Evolutionary conservation across 2,329 filamentous ascomycete species (phyloP), one percentile per base, ranked within the genome.

Genomic region (Arthrobotrys sinensis): DNA sequence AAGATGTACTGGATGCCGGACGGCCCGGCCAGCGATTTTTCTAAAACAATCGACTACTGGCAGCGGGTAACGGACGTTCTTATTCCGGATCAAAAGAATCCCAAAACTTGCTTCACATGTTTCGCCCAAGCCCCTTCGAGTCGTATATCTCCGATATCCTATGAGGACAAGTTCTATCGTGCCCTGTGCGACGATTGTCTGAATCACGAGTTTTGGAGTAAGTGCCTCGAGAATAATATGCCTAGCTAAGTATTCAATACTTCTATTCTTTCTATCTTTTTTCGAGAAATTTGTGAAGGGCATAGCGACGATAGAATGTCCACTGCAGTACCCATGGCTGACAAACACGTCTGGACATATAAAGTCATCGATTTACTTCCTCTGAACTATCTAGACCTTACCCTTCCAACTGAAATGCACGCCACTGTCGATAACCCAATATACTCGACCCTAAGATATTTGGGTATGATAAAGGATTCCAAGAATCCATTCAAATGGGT

Each of bases 11-110:
- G 21, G 36, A 19, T 46, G 16, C 21, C 66, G 11, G 43, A 36
- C 24, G 24, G 46, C 14, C n/a, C 19, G 5, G 10, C 38, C 21
- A 16, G 50, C 14, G 21, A 36, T 6, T 69, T 69, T 40, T 50
- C 24, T 8, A 4, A 19, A 2, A 2, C 16, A 3, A 28, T 69
- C 12, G 66, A 69, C 32, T 69, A 69, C n/a, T 69, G 66, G 66
- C 4, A 69, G 14, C 21, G 55, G 7, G 40, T 69, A n/a, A 50
- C 28, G 2, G 52, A 50, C 2, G 28, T 50, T 19, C 52, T 69
- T 10, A 24, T 69, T 3, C 66, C 52, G 7, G 2, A 48, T 10
- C 21, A 4, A 11, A 21, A 40, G 2, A 32, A 60, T 0, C 50
- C 52, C 1, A 3, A 3, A n/a, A 34, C 52, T 10, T 69, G 52